Percentiles rank a stretch among this genome's conserved stretches.
phyloP scores from a whole-genome alignment of 2,329 filamentous ascomycete species.

The Stachybotrys echinatus region DNA sequence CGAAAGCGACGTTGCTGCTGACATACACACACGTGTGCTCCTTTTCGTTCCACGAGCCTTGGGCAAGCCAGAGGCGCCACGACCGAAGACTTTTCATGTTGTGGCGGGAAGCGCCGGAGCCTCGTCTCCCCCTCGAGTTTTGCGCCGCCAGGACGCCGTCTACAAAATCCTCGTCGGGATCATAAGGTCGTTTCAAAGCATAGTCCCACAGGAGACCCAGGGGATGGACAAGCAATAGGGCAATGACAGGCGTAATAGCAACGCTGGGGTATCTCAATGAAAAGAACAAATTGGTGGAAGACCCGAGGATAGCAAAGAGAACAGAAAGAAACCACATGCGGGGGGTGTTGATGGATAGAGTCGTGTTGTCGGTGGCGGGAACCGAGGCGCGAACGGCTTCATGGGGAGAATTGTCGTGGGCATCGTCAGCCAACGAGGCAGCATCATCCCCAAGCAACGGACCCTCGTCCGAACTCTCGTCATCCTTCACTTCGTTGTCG shows the following conservation, averaged over 20 bases:
- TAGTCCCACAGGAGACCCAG: constrained; percentile 77
- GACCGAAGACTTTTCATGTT: constrained; percentile 27
- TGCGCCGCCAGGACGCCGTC: constrained; percentile 37
- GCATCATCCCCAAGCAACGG: constrained; percentile 27
- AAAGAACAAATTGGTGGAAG: constrained; percentile 83
- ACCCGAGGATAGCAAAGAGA: constrained; percentile 74
- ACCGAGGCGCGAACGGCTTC: constrained; percentile 77
- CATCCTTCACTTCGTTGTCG: constrained; percentile 35
- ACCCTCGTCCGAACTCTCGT: constrained; percentile 28
- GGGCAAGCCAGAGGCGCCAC: constrained; percentile 68
- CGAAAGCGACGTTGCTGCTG: constrained; percentile 84
- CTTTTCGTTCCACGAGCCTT: constrained; percentile 82
- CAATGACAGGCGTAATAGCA: constrained; percentile 84
- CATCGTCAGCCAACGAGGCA: constrained; percentile 35
- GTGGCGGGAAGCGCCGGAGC: constrained; percentile 9
- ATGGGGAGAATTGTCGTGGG: constrained; percentile 68
- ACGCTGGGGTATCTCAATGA: constrained; percentile 86
- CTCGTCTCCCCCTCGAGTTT: constrained; percentile 6
- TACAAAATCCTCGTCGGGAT: constrained; percentile 41
- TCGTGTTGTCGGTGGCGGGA: constrained; percentile 66
- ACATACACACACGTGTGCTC: constrained; percentile 87
- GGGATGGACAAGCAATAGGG: constrained; percentile 77
- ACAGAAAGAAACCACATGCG: constrained; percentile 84
- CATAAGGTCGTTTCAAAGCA: constrained; percentile 57
- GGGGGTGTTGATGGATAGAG: constrained; percentile 79